Conservation (phyloP, 192 early-diverging fungal genomes). For the Backusella tuberculispora region DNA sequence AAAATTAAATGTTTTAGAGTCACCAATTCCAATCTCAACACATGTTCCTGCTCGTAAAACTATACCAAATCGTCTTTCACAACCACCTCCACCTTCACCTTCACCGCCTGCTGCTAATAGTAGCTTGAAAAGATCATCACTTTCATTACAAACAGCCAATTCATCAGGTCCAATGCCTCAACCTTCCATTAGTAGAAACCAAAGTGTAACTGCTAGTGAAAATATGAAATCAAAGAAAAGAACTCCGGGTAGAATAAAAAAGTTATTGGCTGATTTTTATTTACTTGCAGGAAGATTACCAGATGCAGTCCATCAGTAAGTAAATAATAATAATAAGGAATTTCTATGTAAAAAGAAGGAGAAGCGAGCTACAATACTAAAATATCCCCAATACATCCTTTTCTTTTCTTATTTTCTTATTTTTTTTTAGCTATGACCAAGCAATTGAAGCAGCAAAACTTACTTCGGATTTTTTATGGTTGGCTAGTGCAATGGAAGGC, state of each 20-base stretch:
- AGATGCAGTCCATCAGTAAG: slow-evolving; percentile 63
- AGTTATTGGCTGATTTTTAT: slow-evolving; percentile 76
- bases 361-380: not conserved
- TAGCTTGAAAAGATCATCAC: slow-evolving; percentile 20
- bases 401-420: not conserved
- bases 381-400: not conserved
- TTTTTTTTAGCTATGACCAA: slow-evolving; percentile 55
- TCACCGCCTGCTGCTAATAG: slow-evolving; percentile 10
- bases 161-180: slow-evolving; percentile 26
- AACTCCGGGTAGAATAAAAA: slow-evolving; percentile 72
- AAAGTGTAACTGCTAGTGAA: slow-evolving; percentile 29
- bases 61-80: not conserved
- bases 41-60: slow-evolving; percentile 8
- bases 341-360: not conserved
- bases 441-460: slow-evolving; percentile 71
- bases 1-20: slow-evolving; percentile 27
- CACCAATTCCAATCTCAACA: slow-evolving; percentile 17
- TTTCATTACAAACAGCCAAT: slow-evolving; percentile 22
- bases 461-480: slow-evolving; percentile 76
- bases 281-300: slow-evolving; percentile 73
- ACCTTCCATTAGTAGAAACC: slow-evolving; percentile 30
- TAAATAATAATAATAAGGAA: not conserved
- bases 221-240: slow-evolving; percentile 54
- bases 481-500: slow-evolving; percentile 73
- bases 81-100: slow-evolving; percentile 20